A percentile compares a stretch with the other conserved stretches of the same genome.
Conservation (phyloP, 345 rosid genomes). For the Eucalyptus tenuipes region DNA sequence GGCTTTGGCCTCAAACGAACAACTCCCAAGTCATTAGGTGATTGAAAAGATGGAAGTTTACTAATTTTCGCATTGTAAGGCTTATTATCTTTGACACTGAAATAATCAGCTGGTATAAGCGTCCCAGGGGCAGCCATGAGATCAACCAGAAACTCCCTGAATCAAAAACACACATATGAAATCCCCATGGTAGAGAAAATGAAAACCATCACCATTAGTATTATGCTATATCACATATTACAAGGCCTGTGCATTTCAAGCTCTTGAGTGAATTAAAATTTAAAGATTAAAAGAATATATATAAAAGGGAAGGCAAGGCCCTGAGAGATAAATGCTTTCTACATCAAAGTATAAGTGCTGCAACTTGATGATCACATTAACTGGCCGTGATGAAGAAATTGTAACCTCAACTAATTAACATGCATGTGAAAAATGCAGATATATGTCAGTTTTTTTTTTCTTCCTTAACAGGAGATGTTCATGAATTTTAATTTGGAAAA, state of each 20-base stretch:
- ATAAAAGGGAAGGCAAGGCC: not conserved
- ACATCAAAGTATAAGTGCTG: not conserved
- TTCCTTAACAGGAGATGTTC: not conserved
- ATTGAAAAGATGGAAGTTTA: slow-evolving; percentile 28
- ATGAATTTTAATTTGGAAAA: not conserved
- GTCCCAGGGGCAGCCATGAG: slow-evolving; percentile 99
- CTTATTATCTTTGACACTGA: slow-evolving; percentile 43
- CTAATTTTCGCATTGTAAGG: slow-evolving; percentile 31
- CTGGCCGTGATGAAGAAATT: not conserved
- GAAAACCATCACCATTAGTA: not conserved
- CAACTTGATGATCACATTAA: not conserved
- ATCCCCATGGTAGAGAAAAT: not conserved
- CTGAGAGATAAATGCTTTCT: not conserved
- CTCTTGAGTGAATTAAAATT: not conserved
- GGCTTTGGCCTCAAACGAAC: slow-evolving; percentile 30
- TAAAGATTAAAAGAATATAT: not conserved
- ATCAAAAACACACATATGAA: slow-evolving; percentile 3
- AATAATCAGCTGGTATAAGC: slow-evolving; percentile 90
- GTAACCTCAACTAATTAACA: not conserved
- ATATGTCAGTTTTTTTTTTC: not conserved
- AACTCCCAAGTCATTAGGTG: slow-evolving; percentile 25
- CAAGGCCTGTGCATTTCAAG: not conserved
- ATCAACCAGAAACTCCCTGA: slow-evolving; percentile 98
- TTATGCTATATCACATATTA: not conserved
- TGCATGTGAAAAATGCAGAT: not conserved